A percentile compares a stretch with the other conserved stretches of the same genome.
Conservation (phyloP, 192 early-diverging fungal genomes). For the Martensiomyces pterosporus region DNA sequence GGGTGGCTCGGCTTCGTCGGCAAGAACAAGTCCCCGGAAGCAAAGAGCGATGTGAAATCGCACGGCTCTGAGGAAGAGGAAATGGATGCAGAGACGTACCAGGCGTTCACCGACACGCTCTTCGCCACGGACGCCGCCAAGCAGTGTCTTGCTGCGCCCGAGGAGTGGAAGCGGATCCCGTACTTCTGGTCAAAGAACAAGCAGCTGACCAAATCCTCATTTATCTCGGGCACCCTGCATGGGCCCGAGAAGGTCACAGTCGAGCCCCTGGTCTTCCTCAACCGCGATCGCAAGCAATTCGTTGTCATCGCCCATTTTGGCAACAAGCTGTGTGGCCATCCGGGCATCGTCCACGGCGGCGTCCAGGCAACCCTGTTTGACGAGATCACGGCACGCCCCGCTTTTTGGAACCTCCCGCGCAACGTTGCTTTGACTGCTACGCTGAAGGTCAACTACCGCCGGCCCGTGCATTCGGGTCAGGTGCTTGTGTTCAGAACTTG, state of each 20-base stretch:
- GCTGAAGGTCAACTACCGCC: conserved; percentile 71
- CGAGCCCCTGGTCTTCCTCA: conserved; percentile 43
- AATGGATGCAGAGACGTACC: conserved; percentile 7
- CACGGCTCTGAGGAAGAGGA: neutral
- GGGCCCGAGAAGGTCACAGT: conserved; percentile 27
- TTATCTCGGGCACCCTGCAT: conserved; percentile 30
- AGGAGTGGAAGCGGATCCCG: conserved; percentile 48
- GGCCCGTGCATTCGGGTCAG: conserved; percentile 61
- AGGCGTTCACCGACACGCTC: conserved; percentile 11
- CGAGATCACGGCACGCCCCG: conserved; percentile 58
- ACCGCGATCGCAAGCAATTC: conserved; percentile 45
- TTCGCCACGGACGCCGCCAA: conserved; percentile 24
- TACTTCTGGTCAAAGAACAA: conserved; percentile 31
- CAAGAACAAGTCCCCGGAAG: neutral
- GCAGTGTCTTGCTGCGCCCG: conserved; percentile 27
- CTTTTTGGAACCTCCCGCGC: conserved; percentile 59
- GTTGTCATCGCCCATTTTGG: conserved; percentile 66
- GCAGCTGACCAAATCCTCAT: conserved; percentile 1
- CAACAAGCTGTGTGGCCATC: conserved; percentile 66
- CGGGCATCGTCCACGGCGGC: conserved; percentile 76
- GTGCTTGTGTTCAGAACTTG: conserved; percentile 52
- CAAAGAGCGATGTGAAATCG: neutral
- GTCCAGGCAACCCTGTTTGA: conserved; percentile 70
- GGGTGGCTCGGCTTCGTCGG: conserved; percentile 37
- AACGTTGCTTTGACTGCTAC: conserved; percentile 70